Evolutionary conservation across 2,329 filamentous ascomycete genomes (phyloP).

Genomic region (Aspergillus sp.): DNA sequence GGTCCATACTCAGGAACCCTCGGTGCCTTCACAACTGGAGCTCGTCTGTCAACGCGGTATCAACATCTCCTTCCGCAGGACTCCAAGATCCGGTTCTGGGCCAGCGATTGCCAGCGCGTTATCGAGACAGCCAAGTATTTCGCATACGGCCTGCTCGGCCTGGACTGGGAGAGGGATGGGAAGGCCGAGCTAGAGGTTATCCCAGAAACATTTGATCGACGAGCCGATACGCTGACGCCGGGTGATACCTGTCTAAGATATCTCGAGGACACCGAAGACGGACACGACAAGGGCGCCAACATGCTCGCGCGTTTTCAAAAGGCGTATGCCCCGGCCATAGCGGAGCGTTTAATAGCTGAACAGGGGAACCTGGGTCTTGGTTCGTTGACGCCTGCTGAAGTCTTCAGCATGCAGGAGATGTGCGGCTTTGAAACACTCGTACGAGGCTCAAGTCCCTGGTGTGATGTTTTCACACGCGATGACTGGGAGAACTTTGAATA

Average conservation of each 20-base stretch:
- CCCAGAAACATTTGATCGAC: slow-evolving; percentile 51
- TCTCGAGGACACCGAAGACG: slow-evolving; percentile 37
- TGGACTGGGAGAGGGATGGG: slow-evolving; percentile 42
- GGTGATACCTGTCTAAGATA: slow-evolving; percentile 48
- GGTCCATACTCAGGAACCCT: slow-evolving; percentile 58
- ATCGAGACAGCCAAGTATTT: slow-evolving; percentile 59
- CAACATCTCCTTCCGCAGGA: slow-evolving; percentile 42
- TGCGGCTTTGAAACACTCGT: slow-evolving; percentile 60
- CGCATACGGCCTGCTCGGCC: slow-evolving; percentile 55
- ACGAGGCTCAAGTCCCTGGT: slow-evolving; percentile 56
- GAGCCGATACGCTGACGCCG: slow-evolving; percentile 58
- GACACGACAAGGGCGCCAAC: slow-evolving; percentile 52
- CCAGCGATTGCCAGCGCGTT: slow-evolving; percentile 54
- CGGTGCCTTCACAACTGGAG: slow-evolving; percentile 54
- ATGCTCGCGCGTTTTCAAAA: slow-evolving; percentile 50
- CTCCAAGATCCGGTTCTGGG: slow-evolving; percentile 51
- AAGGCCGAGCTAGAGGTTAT: slow-evolving; percentile 52
- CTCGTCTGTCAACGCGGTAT: slow-evolving; percentile 56
- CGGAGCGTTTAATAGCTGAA: slow-evolving; percentile 38
- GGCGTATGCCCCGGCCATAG: slow-evolving; percentile 50
- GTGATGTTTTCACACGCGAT: slow-evolving; percentile 53
- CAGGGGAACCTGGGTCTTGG: slow-evolving; percentile 30
- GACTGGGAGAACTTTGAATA: slow-evolving; percentile 60
- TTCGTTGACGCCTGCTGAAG: slow-evolving; percentile 49
- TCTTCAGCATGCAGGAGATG: slow-evolving; percentile 62